Evolutionary conservation across 768 basidiomycete genomes (phyloP), one percentile per base, ranked within the genome.

Genomic region (Sistotremastrum suecicum): DNA sequence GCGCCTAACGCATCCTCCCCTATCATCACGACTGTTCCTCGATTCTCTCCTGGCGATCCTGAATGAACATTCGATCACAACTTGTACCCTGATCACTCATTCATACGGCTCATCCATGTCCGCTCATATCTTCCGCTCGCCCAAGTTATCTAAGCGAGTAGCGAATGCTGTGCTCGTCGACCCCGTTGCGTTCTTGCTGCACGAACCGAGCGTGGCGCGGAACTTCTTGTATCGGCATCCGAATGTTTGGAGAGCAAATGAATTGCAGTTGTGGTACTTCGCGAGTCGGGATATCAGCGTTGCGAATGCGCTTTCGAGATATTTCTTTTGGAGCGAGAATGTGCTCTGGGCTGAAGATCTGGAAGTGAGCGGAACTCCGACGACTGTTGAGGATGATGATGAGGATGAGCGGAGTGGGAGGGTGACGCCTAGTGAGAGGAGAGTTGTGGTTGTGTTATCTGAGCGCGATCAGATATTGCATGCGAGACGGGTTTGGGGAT

Each of bases 221-320:
- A 80, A 80, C 56, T 82, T 83, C 48, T 63, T 83, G 36, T 80
- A 82, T 59, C 72, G 80, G 20, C 39, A 50, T 5, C 66, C 80
- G n/a, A 37, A 49, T 42, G 50, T 52, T n/a, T 42, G 54, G 46
- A 20, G 20, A 20, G 71, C 72, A 45, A 72, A 72, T 54, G 74
- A 82, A 51, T 79, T 76, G 76, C 66, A 77, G 58, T 51, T 82
- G 43, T 80, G 77, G 75, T 83, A 76, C 53, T 80, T 82, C 51
- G 68, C 78, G 20, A 73, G 71, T 46, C 70, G 72, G 7, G 80
- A 83, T 50, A 62, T 76, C 7, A 79, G 81, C 52, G 67, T 79
- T 40, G 70, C 78, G 42, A 67, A 74, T 3, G 68, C 74, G 37
- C 65, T 83, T 10, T 63, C 67, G 9, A 65, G 80, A 2, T 67